Evolutionary conservation across 2,329 filamentous ascomycete genomes (phyloP), one percentile per base, ranked within the genome.

Genomic region (Juglanconis juglandina): DNA sequence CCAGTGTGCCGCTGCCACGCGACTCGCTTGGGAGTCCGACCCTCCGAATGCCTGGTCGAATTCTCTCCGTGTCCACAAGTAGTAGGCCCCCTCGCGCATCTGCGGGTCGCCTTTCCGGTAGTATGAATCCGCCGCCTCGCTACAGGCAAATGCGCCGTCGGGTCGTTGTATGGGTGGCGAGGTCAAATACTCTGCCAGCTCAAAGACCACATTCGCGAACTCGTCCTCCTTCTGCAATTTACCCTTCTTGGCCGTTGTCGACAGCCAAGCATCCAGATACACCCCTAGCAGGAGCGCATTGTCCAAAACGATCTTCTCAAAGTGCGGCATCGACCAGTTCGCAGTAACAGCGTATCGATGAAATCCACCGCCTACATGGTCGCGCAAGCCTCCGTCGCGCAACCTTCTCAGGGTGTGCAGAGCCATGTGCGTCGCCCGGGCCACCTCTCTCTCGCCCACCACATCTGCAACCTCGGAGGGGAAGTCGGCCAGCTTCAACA

Each of bases 291-390:
- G 81, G 66, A 97, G 88, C 0, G 91, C 88, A 69, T 99, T 96
- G 70, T 98, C 95, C 58, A 92, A 92, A 9, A 97, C 84, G 83
- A 98, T 92, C 78, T 98, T 98, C 77, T 99, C 95, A 68, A 98
- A 99, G 72, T 96, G 93, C 10, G 95, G 95, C 51, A 98, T 79
- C 64, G 89, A 91, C 95, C 95, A 99, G 74, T 98, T 91, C 13
- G 87, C 79, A 0, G 94, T 98, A 7, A 96, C 89, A 13, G 92
- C 96, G 71, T 96, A 97, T 55, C 94, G 85, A 41, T 81, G 76
- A 66, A 86, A 86, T 3, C 84, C 84, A 6, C 77, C 78, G 1
- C 81, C 81, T 8, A 86, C 70, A 59, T 86, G 84, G 61, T 87
- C 84, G 56, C 80, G 75, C 63, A 87, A 67, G 4, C 80, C 81